These are phyloP conservation scores for Conticribra weissflogii DNA, from an alignment of 108 stramenopile genomes.

Conservation along the genomic window DNA sequence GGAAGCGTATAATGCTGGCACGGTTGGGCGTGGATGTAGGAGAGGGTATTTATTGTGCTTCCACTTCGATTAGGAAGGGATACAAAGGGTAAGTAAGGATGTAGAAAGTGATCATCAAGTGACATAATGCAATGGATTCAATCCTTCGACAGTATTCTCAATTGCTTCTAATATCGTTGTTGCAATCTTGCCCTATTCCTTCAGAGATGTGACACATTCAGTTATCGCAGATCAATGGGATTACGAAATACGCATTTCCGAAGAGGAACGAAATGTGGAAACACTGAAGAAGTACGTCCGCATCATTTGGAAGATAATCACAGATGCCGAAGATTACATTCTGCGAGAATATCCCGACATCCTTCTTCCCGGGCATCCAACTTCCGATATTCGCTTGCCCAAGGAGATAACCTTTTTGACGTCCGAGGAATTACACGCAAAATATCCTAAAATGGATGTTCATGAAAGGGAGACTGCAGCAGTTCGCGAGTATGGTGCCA, in stretches of 20 bases:
- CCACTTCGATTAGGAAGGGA: conserved; percentile 54
- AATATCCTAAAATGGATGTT: conserved; percentile 37
- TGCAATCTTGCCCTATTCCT: too few relatives aligned
- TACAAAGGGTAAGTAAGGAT: too few relatives aligned
- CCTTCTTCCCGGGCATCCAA: conserved; percentile 42
- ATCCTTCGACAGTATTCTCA: too few relatives aligned
- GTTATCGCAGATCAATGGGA: conserved; percentile 63
- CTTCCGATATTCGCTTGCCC: conserved; percentile 43
- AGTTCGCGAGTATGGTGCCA: conserved; percentile 49
- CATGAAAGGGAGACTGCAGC: conserved; percentile 54
- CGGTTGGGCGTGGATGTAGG: conserved; percentile 43
- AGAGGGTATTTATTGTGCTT: conserved; percentile 52
- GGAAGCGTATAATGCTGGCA: conserved; percentile 59
- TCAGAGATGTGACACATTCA: conserved; percentile 55
- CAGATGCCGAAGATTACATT: conserved; percentile 53
- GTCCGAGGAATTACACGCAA: conserved; percentile 49
- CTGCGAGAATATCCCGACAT: conserved; percentile 52
- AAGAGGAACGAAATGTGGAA: conserved; percentile 51
- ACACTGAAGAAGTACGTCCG: conserved; percentile 45
- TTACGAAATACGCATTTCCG: conserved; percentile 49
- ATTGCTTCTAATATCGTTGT: too few relatives aligned
- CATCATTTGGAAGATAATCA: conserved; percentile 58
- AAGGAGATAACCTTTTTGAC: conserved; percentile 60
- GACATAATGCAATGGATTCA: too few relatives aligned
- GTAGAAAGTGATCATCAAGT: too few relatives aligned